These are phyloP conservation scores for Chlamydomonas incerta DNA, from an alignment of 139 green algal species.

Conservation along the genomic window DNA sequence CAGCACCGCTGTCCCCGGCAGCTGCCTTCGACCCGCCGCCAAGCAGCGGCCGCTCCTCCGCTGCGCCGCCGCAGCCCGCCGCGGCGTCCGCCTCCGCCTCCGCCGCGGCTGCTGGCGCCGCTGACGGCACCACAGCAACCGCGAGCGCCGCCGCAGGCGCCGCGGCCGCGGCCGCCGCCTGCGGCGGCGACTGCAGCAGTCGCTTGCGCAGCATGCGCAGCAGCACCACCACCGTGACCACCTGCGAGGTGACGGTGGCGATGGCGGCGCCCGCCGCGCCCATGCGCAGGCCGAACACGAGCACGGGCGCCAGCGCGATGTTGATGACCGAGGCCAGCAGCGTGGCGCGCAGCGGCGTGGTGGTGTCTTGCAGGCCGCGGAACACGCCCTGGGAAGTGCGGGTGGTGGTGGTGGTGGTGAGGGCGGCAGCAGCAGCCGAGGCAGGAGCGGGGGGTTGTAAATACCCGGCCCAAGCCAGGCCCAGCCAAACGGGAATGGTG, in stretches of 20 bases:
- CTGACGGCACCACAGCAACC: not conserved
- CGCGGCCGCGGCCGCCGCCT: not conserved
- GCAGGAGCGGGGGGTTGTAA: no score
- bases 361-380: slow-evolving; percentile 79
- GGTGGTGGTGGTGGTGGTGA: no score
- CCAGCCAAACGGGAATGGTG: no score
- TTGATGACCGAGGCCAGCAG: slow-evolving; percentile 78
- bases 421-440: not conserved
- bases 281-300: slow-evolving; percentile 78
- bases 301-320: slow-evolving; percentile 69
- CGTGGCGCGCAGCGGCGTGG: slow-evolving; percentile 75
- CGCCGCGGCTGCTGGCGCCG: no score
- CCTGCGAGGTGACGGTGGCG: slow-evolving; percentile 71
- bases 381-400: slow-evolving; percentile 85
- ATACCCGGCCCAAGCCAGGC: no score
- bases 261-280: slow-evolving; percentile 78
- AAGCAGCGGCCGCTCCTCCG: no score
- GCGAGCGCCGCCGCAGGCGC: not conserved
- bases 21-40: no score
- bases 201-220: not conserved
- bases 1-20: no score
- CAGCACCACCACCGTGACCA: slow-evolving; percentile 22
- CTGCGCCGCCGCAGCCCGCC: not conserved
- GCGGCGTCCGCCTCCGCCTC: no score
- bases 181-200: not conserved